Percentiles rank a stretch among this genome's conserved stretches.
phyloP scores from a whole-genome alignment of 176 grass and related monocot species.

The Eleusine coracana region DNA sequence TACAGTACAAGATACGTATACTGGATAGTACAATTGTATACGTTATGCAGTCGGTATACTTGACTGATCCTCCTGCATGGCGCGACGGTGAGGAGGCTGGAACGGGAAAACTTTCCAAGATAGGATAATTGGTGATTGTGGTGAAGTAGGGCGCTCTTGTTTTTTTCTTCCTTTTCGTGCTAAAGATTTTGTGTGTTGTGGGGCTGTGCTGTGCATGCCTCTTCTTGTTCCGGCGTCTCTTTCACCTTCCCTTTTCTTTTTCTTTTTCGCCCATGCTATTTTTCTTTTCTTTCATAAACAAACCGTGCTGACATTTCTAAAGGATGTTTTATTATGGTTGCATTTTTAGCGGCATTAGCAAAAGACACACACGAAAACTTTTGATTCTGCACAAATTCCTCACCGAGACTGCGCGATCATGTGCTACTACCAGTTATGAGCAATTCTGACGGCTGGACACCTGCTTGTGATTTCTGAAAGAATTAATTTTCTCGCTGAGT shows the following conservation, averaged over 20 bases:
- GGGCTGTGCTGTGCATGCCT: not conserved
- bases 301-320: not conserved
- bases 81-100: not conserved
- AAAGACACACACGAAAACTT: not conserved
- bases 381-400: not conserved
- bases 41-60: not conserved
- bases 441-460: not conserved
- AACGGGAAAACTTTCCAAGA: constrained; percentile 25
- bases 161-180: not conserved
- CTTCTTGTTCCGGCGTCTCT: constrained; percentile 21
- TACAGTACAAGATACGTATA: not conserved
- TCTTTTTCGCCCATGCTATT: not conserved
- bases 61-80: not conserved
- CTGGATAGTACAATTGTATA: too few relatives aligned
- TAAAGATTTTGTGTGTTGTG: constrained; percentile 17
- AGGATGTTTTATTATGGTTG: not conserved
- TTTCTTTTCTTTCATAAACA: not conserved
- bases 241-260: not conserved
- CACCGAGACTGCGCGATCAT: not conserved
- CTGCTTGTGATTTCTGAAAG: constrained; percentile 1
- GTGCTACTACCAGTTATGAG: not conserved
- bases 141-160: not conserved
- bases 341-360: not conserved
- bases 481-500: not conserved
- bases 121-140: constrained; percentile 15